phyloP scores from a whole-genome alignment of 192 early-diverging fungal species.

The Jimgerdemannia lactiflua region DNA sequence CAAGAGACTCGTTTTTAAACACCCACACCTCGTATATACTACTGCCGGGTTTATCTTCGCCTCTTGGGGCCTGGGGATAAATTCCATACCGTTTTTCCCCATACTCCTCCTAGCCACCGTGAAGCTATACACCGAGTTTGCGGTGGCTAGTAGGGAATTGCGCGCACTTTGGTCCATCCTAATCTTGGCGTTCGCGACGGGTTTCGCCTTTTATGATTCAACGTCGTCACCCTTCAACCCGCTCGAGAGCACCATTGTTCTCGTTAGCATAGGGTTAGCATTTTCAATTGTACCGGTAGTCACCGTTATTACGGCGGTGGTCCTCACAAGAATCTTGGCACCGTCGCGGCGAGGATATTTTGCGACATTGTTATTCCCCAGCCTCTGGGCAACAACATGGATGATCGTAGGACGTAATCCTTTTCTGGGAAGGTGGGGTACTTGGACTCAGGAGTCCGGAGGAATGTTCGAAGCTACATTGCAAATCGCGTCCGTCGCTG shows the following conservation, averaged over 20 bases:
- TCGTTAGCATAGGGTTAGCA: not conserved
- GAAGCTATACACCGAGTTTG: not conserved
- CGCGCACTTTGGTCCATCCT: not conserved
- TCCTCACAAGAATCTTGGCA: not conserved
- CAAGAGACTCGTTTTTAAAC: too few species aligned
- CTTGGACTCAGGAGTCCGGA: not conserved
- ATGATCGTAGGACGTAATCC: not conserved
- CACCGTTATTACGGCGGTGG: not conserved
- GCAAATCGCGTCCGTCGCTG: not conserved
- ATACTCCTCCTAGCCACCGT: not conserved
- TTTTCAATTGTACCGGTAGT: not conserved
- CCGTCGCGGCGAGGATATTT: not conserved
- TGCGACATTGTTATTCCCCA: not conserved
- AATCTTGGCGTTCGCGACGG: not conserved
- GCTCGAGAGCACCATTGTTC: not conserved
- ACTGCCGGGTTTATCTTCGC: too few species aligned
- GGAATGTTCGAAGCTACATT: not conserved
- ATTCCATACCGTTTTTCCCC: not conserved
- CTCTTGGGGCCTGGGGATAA: too few species aligned
- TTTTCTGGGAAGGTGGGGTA: not conserved
- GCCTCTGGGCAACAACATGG: not conserved
- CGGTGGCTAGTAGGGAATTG: not conserved
- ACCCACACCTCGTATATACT: too few species aligned
- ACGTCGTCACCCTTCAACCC: not conserved
- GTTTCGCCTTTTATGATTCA: not conserved